A percentile compares a stretch with the other conserved stretches of the same genome.
Evolutionary conservation across 768 basidiomycete species (phyloP).

Genomic region (Pluteus cervinus): DNA sequence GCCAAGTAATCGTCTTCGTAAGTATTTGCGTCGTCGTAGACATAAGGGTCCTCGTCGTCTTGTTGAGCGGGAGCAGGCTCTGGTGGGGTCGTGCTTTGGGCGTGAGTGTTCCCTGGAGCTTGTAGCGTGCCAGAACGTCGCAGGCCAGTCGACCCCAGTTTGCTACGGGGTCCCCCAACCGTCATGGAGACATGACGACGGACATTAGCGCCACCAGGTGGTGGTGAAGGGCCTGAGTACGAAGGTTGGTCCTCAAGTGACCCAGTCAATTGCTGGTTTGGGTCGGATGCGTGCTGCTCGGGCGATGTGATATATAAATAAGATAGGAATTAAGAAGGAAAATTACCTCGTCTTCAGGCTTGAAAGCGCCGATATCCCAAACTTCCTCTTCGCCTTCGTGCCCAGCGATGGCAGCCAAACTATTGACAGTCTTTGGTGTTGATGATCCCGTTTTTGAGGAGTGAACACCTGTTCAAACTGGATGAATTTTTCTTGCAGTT

Average conservation of each 20-base stretch:
- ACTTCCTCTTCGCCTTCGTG: conserved; percentile 87
- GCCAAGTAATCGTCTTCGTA: conserved; percentile 58
- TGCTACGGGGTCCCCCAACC: conserved; percentile 44
- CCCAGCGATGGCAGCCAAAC: conserved; percentile 78
- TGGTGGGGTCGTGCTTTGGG: conserved; percentile 33
- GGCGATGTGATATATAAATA: conserved; percentile 8
- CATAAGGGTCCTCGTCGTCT: conserved; percentile 51
- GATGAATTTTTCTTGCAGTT: too few species aligned
- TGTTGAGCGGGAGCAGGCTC: conserved; percentile 33
- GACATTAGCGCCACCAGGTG: conserved; percentile 63
- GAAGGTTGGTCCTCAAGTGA: too few species aligned
- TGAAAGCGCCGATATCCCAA: conserved; percentile 65
- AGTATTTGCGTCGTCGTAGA: conserved; percentile 37
- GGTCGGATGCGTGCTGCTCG: conserved; percentile 20
- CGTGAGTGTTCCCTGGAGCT: conserved; percentile 36
- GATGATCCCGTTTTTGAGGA: conserved; percentile 50
- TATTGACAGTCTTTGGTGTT: conserved; percentile 74
- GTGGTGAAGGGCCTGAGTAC: conserved; percentile 69
- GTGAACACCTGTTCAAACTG: too few species aligned
- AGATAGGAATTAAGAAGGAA: conserved; percentile 8
- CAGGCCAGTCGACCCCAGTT: conserved; percentile 44
- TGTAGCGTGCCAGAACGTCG: conserved; percentile 77
- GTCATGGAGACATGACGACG: conserved; percentile 79
- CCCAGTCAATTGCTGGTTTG: conserved; percentile 15
- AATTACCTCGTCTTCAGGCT: conserved; percentile 63